These are phyloP conservation scores for Cenococcum geophilum DNA, from an alignment of 495 filamentous ascomycete species.

Conservation along the genomic window DNA sequence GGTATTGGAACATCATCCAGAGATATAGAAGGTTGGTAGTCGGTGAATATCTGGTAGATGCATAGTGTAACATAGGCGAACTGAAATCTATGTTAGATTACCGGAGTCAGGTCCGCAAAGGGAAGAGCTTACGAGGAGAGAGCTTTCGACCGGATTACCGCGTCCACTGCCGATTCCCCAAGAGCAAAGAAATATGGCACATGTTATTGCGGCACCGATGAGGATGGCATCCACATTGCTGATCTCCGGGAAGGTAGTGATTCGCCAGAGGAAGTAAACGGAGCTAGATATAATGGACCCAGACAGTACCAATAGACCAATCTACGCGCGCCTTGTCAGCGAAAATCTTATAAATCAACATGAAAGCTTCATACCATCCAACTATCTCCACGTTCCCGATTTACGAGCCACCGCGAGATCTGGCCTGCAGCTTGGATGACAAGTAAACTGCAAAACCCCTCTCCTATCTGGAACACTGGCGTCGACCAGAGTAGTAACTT, in stretches of 20 bases:
- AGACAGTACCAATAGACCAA: slow-evolving; percentile 78
- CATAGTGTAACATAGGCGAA: slow-evolving; percentile 96
- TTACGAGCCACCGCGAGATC: slow-evolving; percentile 93
- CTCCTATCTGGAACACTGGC: slow-evolving; percentile 88
- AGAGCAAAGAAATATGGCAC: slow-evolving; percentile 81
- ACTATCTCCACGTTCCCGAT: slow-evolving; percentile 81
- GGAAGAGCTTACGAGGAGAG: slow-evolving; percentile 52
- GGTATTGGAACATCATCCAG: slow-evolving; percentile 51
- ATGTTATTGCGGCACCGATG: slow-evolving; percentile 86
- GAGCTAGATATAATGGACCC: slow-evolving; percentile 88
- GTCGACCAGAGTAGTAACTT: slow-evolving; percentile 83
- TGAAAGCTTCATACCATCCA: slow-evolving; percentile 78
- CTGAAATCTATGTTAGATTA: slow-evolving; percentile 12
- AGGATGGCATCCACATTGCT: slow-evolving; percentile 88
- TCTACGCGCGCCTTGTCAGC: slow-evolving; percentile 49
- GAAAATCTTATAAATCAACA: slow-evolving; percentile 9
- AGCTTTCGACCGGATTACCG: slow-evolving; percentile 93
- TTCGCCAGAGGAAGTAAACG: slow-evolving; percentile 93
- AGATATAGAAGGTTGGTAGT: slow-evolving; percentile 71
- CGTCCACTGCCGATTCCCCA: slow-evolving; percentile 93
- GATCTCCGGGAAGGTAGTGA: slow-evolving; percentile 87
- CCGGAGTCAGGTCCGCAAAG: not conserved
- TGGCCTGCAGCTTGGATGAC: slow-evolving; percentile 94
- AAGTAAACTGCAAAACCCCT: slow-evolving; percentile 92
- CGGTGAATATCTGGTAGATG: slow-evolving; percentile 98